Conservation (phyloP, 192 early-diverging fungal genomes). For the Coemansia sp. region DNA sequence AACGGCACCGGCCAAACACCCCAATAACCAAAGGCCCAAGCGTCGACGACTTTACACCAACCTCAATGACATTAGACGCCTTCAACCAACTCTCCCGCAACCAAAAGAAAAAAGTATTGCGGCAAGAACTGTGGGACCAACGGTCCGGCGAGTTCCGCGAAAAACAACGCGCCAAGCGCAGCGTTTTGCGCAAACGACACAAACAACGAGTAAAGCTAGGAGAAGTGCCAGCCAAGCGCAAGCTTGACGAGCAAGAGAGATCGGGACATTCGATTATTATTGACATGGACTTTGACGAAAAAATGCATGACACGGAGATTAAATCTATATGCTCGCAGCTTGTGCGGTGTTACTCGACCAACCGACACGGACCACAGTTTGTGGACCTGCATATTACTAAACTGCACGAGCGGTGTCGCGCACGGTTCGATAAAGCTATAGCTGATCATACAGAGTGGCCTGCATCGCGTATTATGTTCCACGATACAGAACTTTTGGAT, state of each 20-base stretch:
- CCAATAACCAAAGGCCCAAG: conserved; percentile 7
- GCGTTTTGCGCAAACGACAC: conserved; percentile 56
- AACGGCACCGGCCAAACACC: conserved; percentile 1
- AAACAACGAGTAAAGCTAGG: conserved; percentile 50
- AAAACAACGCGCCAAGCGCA: conserved; percentile 44
- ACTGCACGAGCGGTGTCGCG: conserved; percentile 56
- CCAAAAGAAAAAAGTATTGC: conserved; percentile 70
- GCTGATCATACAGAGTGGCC: conserved; percentile 59
- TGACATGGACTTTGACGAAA: conserved; percentile 77
- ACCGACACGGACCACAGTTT: conserved; percentile 55
- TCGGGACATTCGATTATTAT: conserved; percentile 65
- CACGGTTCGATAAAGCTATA: conserved; percentile 49
- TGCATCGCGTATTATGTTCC: conserved; percentile 16
- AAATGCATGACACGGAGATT: conserved; percentile 77
- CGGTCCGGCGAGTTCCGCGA: conserved; percentile 48
- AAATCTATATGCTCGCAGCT: conserved; percentile 72
- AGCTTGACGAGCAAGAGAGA: conserved; percentile 52
- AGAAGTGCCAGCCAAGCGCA: conserved; percentile 41
- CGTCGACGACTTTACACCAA: conserved; percentile 38
- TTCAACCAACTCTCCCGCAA: conserved; percentile 64
- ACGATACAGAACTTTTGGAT: conserved; percentile 40
- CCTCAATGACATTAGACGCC: conserved; percentile 30
- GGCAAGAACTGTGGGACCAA: conserved; percentile 61
- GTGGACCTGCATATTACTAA: conserved; percentile 64
- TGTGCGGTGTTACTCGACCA: conserved; percentile 70